Percentiles rank a stretch among this genome's conserved stretches.
These are phyloP conservation scores for Eimeria praecox DNA, from an alignment of 169 alveolate genomes.

Conservation along the genomic window DNA sequence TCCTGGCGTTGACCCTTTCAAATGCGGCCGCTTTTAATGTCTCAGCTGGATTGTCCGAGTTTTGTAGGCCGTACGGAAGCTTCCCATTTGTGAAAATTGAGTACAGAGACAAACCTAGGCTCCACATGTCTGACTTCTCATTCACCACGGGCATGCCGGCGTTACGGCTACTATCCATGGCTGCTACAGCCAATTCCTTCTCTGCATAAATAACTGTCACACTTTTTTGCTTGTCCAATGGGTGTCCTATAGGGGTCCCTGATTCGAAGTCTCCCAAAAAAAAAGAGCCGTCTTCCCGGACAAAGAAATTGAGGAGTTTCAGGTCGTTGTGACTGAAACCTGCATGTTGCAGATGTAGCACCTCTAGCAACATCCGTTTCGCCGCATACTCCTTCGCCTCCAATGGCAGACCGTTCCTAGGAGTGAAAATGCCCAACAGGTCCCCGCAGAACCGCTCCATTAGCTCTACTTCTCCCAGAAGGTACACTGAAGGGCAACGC, in stretches of 20 bases:
- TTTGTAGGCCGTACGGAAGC: background rate
- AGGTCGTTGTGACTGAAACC: slow-evolving; percentile 34
- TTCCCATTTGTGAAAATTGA: background rate
- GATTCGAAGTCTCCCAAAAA: slow-evolving; percentile 25
- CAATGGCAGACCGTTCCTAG: background rate
- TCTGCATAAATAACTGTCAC: background rate
- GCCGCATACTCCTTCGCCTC: slow-evolving; percentile 19
- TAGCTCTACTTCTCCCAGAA: background rate
- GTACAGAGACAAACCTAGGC: slow-evolving; percentile 6
- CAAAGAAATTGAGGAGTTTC: background rate
- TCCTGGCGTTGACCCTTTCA: background rate
- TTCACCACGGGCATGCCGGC: background rate
- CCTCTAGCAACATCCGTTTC: slow-evolving; percentile 11
- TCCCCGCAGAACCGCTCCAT: background rate
- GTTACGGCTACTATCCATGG: background rate
- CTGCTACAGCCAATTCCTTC: background rate
- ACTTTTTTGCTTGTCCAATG: background rate
- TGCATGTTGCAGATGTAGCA: slow-evolving; percentile 35
- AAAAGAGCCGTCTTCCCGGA: slow-evolving; percentile 11
- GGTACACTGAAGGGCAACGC: background rate
- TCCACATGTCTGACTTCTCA: background rate
- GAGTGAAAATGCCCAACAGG: background rate
- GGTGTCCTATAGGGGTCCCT: slow-evolving; percentile 22
- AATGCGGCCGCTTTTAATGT: background rate
- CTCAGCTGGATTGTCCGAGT: background rate